Evolutionary conservation across 2,329 filamentous ascomycete species (phyloP).

Genomic region (Colletotrichum lindemuthianum): DNA sequence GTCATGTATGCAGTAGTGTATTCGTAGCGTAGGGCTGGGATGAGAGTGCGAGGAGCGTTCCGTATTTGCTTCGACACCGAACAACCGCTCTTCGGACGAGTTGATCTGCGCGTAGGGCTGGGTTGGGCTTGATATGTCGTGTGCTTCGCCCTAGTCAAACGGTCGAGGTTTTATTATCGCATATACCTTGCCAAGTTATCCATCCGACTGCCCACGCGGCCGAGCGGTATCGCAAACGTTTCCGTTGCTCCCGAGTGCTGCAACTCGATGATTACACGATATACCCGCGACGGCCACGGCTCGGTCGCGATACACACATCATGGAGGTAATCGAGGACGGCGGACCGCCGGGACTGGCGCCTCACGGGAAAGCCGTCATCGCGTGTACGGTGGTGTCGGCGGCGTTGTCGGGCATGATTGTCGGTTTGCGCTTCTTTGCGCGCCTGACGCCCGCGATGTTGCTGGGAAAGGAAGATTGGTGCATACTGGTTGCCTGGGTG

Average conservation of each 20-base stretch:
- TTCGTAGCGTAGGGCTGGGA: conserved; percentile 1
- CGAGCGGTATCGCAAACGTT: too few species aligned
- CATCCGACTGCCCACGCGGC: neutral
- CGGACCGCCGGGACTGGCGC: conserved; percentile 15
- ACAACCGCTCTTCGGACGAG: too few species aligned
- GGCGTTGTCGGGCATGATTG: conserved; percentile 15
- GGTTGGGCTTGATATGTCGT: neutral
- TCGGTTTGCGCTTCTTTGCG: conserved; percentile 28
- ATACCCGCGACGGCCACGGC: conserved; percentile 7
- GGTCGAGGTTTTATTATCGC: neutral
- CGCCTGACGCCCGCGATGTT: conserved; percentile 13
- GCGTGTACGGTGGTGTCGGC: conserved; percentile 9
- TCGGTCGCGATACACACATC: conserved; percentile 2
- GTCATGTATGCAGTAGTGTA: neutral
- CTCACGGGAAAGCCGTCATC: conserved; percentile 22
- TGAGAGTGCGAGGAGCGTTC: too few species aligned
- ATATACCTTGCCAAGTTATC: neutral
- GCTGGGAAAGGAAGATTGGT: conserved; percentile 30
- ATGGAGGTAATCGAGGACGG: conserved; percentile 20
- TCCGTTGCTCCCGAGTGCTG: neutral
- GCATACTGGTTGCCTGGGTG: conserved; percentile 27
- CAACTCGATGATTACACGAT: conserved; percentile 5
- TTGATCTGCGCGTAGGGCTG: too few species aligned
- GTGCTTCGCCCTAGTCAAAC: neutral
- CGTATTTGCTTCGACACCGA: too few species aligned